Percentiles rank a stretch among this genome's conserved stretches.
These are phyloP conservation scores for Wickerhamiella hasegawae DNA, from an alignment of 805 yeast genomes.

Conservation along the genomic window DNA sequence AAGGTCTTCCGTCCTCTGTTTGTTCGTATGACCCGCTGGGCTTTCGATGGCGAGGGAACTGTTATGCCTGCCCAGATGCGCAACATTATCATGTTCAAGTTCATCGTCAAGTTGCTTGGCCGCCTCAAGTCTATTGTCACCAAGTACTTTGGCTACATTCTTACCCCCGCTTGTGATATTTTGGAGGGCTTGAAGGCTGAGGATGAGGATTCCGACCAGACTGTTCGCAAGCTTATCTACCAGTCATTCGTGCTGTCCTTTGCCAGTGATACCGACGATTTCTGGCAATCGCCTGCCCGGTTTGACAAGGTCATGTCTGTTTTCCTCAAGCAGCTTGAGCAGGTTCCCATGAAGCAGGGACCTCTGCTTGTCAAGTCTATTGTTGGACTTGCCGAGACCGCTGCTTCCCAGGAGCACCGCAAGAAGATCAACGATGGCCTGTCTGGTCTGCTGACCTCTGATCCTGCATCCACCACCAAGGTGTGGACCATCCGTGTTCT, in stretches of 20 bases:
- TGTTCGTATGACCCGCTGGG: constrained; percentile 80
- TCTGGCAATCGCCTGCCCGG: constrained; percentile 81
- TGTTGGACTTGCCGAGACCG: constrained; percentile 55
- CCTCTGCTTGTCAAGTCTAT: constrained; percentile 67
- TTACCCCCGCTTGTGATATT: constrained; percentile 45
- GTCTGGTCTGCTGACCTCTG: constrained; percentile 45
- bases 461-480: constrained; percentile 44
- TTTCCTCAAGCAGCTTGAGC: constrained; percentile 45
- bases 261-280: constrained; percentile 81
- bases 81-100: constrained; percentile 61
- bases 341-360: constrained; percentile 58
- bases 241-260: constrained; percentile 67
- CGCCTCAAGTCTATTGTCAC: constrained; percentile 77
- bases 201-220: constrained; percentile 30
- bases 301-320: constrained; percentile 55
- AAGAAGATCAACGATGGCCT: constrained; percentile 52
- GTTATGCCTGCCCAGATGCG: constrained; percentile 33
- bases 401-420: constrained; percentile 43
- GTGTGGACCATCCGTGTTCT: constrained; percentile 69
- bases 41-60: constrained; percentile 65
- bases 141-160: constrained; percentile 66
- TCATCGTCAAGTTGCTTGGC: constrained; percentile 73
- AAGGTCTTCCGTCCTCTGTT: constrained; percentile 86
- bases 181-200: constrained; percentile 19
- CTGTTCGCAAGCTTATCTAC: constrained; percentile 56